Base-by-base conservation (phyloP, 768 basidiomycete genomes). In the Kwoniella europaea region DNA sequence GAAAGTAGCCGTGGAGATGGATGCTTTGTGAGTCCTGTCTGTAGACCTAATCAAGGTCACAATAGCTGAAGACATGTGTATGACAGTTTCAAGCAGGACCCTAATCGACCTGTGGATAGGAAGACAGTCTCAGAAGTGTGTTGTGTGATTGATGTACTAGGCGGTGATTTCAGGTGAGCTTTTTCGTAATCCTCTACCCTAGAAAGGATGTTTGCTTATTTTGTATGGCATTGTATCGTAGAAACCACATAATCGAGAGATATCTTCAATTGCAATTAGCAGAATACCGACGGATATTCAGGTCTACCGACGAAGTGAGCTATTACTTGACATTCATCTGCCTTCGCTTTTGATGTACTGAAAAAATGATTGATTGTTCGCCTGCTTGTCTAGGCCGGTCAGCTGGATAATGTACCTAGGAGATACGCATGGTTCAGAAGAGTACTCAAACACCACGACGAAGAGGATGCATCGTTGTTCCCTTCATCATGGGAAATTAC, bases 371-470 rank as follows among this genome's bases (percentile, higher is more conserved):
- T 7, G 35, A 52, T 43, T 18, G 15, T 6, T 58, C 27, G 10
- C 62, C 46, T 35, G 35, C 35, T 35, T 50, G 10, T 50, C 13
- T 50, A 85, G 84, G 87, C 97, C 1, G 97, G 96, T 3, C 93
- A 97, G 77, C 86, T 99, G 57, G 97, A 99, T 85, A 99, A 99
- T 74, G 87, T 97, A 6, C 89, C 93, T 0, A 86, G 97, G 16
- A 88, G 97, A 53, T 98, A 93, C 76, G 93, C 94, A 4, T 99
- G 95, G 94, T 98, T 98, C 84, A 87, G 91, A 22, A 88, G 95
- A 35, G 83, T 94, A 41, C 85, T 99, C 22, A 89, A 90, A 68
- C 89, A 88, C 5, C 92, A 97, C 82, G 95, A 98, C 75, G 87
- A 92, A 9, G 95, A 97, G 75, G 90, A 91, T 71, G 91, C 91